These are phyloP conservation scores for Tricholoma matsutake DNA, from an alignment of 768 basidiomycete species.

Conservation along the genomic window DNA sequence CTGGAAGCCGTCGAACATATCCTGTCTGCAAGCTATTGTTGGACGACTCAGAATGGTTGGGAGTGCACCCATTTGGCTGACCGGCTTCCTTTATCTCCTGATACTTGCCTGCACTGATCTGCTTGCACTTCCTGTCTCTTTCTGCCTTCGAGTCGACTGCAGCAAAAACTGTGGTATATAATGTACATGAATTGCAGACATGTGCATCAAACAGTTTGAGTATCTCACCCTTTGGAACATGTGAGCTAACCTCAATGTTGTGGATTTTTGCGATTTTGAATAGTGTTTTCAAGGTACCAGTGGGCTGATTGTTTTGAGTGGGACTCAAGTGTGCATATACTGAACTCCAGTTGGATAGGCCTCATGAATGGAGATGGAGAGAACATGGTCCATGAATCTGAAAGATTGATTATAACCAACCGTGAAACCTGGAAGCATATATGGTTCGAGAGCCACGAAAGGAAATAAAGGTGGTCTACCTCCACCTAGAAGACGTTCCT, in stretches of 20 bases:
- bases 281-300: not conserved
- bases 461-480: no score
- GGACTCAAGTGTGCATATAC: not conserved
- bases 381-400: not conserved
- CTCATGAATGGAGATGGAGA: not conserved
- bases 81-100: not conserved
- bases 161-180: conserved; percentile 1
- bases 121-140: not conserved
- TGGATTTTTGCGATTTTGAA: not conserved
- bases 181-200: not conserved
- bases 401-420: not conserved
- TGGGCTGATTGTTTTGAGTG: not conserved
- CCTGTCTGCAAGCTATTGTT: not conserved
- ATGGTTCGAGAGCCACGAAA: no score
- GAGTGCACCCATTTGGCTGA: not conserved
- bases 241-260: not conserved
- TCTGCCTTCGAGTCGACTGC: not conserved
- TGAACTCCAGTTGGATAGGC: not conserved
- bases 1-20: not conserved
- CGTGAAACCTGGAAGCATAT: not conserved
- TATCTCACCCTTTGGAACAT: not conserved
- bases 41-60: not conserved
- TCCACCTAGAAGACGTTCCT: not conserved
- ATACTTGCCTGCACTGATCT: conserved; percentile 2
- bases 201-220: conserved; percentile 1